Evolutionary conservation across 164 flowering plant genomes (phyloP), one percentile per base, ranked within the genome.

Genomic region (Umbilicus rupestris): DNA sequence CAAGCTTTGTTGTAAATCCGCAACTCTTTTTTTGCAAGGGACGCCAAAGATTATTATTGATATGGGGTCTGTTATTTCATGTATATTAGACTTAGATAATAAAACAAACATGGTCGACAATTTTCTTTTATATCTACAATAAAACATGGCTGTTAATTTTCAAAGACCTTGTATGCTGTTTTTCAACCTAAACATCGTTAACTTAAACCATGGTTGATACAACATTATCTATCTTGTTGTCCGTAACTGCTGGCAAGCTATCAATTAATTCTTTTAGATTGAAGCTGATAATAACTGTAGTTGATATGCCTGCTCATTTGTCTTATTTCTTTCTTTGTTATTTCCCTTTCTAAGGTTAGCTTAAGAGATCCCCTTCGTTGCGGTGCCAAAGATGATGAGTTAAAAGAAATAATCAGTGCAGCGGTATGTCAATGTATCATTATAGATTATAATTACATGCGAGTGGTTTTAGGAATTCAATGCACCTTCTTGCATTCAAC

Each of bases 291-390:
- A 55, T 55, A 33, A 26, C 19, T 26, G 19, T 28, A 28, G 29
- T 37, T 20, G 26, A 63, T 39, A 9, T 63, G n/a, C 20, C 12
- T 63, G 6, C 30, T n/a, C 46, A 7, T 39, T 39, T 63, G 19
- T 35, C 17, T 35, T 20, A 12, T 41, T 35, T 63, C 22, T 2
- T 19, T 33, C 22, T 17, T 35, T 33, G 2, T 24, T 63, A 24
- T 37, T 52, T 28, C 15, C 20, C 10, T 39, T 22, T 49, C 66
- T 67, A 77, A 85, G 97, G 98, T 94, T 71, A 89, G 97, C 83
- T 78, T 91, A 71, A 86, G 97, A 74, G 97, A 94, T 73, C 98
- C 98, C 20, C 78, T 94, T 68, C 97, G 98, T 33, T 10, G 45
- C 72, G 92, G 96, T 76, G 87, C 76, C 66, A 84, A 78, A 72